Evolutionary conservation across 331 rosid genomes (phyloP), one percentile per base, ranked within the genome.

Genomic region (Quercus lobata): DNA sequence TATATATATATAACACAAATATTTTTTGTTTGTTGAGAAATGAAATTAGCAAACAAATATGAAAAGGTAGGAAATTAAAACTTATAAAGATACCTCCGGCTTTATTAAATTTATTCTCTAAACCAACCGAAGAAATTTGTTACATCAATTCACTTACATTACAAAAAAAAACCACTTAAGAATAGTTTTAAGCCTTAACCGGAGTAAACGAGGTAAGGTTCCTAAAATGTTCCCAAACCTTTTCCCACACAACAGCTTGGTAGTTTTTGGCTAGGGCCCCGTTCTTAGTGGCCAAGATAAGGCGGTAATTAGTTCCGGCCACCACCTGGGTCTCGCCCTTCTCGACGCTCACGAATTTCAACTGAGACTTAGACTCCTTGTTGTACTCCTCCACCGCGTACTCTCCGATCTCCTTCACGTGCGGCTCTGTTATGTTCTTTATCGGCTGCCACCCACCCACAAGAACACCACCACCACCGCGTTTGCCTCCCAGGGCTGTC

Each of bases 271-370:
- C 1, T 35, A 18, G 72, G 37, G 77, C 41, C 15, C 56, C 78
- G 1, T 77, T 83, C 4, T 77, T 79, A 8, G 87, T 84, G 17
- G 68, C 41, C 27, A 88, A 21, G 16, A 82, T 74, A 5, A 91
- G 89, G 57, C 86, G 86, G 57, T 85, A 91, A 56, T 88, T 91
- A 16, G 71, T 78, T 2, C 92, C 97, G 6, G 94, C 60, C 2
- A 89, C 97, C 15, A 90, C 94, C 78, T 88, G 94, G 5, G 76
- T 49, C 77, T 86, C 85, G 9, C 92, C 97, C 53, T 73, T 72
- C n/a, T 85, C 37, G 12, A 88, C 79, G 11, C n/a, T 75, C 52
- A 53, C 76, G 21, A 90, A 78, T 73, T 9, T 65, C 78, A 91
- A 73, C 25, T 66, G 53, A 3, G 56, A 8, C 55, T 82, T 84